phyloP scores from a whole-genome alignment of 306 rosid species.

The Corylus americana region DNA sequence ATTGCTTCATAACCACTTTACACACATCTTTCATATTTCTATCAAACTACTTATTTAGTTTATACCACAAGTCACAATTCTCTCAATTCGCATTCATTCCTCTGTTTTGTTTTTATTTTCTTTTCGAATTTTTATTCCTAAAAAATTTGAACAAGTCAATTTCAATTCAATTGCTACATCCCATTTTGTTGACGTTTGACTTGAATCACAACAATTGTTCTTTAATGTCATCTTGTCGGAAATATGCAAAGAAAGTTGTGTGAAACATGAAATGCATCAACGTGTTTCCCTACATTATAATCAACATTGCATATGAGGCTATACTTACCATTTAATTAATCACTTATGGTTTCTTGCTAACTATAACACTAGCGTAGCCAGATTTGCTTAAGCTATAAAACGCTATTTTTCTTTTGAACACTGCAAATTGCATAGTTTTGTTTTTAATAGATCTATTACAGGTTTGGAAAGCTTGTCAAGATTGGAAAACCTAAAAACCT shows the following conservation, averaged over 20 bases:
- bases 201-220: slow-evolving; percentile 83
- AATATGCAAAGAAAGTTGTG: slow-evolving; percentile 10
- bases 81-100: too few species aligned
- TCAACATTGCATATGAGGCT: not conserved
- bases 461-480: slow-evolving; percentile 2
- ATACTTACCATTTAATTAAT: slow-evolving; percentile 1
- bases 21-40: too few species aligned
- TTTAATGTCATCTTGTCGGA: slow-evolving; percentile 88
- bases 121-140: too few species aligned
- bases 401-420: not conserved
- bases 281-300: not conserved
- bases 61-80: too few species aligned
- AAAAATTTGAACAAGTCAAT: too few species aligned
- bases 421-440: too few species aligned
- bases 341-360: slow-evolving; percentile 66
- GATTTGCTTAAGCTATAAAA: slow-evolving; percentile 28
- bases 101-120: too few species aligned
- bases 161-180: slow-evolving; percentile 16
- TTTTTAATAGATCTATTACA: not conserved
- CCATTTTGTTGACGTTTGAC: slow-evolving; percentile 45
- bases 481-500: slow-evolving; percentile 7
- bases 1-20: too few species aligned
- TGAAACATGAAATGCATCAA: slow-evolving; percentile 3
- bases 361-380: slow-evolving; percentile 35
- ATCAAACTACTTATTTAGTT: too few species aligned